Base-by-base conservation (phyloP, 78 protist species). In the Pigoraptor vietnamica region DNA sequence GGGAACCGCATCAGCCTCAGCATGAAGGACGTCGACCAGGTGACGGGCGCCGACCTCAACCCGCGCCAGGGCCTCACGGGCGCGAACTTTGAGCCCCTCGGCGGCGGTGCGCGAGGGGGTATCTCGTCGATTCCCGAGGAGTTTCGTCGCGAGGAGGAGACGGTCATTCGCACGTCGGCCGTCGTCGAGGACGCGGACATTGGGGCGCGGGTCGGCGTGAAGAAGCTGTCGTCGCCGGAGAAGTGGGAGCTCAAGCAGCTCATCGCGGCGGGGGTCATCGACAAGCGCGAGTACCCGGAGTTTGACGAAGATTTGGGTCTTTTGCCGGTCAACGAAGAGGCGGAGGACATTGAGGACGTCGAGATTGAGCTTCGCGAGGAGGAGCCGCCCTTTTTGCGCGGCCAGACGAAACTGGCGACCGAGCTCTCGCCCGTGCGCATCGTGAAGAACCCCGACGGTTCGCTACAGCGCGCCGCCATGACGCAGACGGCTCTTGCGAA, bases 381-480 rank as follows among this genome's bases (percentile, higher is more conserved):
- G 33, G 99, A 97, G 92, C 99, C 99, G 14, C 89, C 93, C 37
- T 98, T 98, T 92, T 91, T 98, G 86, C 87, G 84, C 56, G 97
- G 98, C 0, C 94, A 93, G 48, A 88, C 95, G 33, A 48, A 25
- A 40, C 83, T 33, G 0, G 91, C 86, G 39, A 91, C 89, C 24
- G 93, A 93, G 32, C 67, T 96, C 40, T 94, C 97, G 39, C 99
- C 99, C 23, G 95, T 98, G 86, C 97, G 97, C 81, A 94, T 98
- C 1, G 96, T 98, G 24, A 95, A 94, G 89, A 98, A 97, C 91
- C 99, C 99, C 19, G 98, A 97, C 86, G 99, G 99, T 9, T 94
- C 99, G 25, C 82, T 98, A 89, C 97, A 94, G 90, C 92, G 99
- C 40, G 99, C 99, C 10, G 99, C 99, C 37, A 35, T 92, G 92